Conservation (phyloP, 2,329 filamentous ascomycete genomes). For the Xenoacremonium recifei region DNA sequence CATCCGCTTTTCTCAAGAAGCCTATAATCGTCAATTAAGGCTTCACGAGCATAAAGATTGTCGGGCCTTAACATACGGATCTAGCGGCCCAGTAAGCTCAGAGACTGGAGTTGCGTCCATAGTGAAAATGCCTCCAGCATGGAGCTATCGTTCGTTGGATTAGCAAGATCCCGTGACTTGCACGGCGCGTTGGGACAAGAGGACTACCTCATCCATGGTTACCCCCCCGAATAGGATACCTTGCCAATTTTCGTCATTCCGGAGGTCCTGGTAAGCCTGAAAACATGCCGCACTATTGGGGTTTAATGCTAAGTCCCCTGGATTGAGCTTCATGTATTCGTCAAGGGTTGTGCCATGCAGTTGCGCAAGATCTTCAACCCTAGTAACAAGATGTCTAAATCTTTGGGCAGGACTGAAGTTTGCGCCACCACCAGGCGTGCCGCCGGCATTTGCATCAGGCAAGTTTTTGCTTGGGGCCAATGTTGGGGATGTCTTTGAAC, state of each 20-base stretch:
- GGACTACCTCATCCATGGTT: constrained; percentile 31
- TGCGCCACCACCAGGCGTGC: no score
- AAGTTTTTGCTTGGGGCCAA: no score
- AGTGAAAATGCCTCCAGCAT: constrained; percentile 20
- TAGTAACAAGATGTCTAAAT: constrained; percentile 19
- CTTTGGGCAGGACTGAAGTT: no score
- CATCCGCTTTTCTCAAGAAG: constrained; percentile 13
- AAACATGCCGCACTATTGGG: no score
- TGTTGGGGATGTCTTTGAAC: constrained; percentile 31
- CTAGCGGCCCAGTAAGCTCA: constrained; percentile 19
- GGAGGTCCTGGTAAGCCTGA: constrained; percentile 20
- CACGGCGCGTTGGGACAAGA: neutral
- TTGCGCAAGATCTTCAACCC: constrained; percentile 14
- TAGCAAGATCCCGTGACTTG: neutral
- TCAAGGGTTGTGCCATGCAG: constrained; percentile 10
- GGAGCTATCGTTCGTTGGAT: constrained; percentile 16
- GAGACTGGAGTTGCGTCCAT: constrained; percentile 10
- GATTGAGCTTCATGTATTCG: constrained; percentile 24
- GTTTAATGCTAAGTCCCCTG: no score
- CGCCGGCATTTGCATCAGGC: no score
- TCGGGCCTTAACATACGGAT: constrained; percentile 16
- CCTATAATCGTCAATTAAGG: constrained; percentile 7
- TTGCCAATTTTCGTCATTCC: constrained; percentile 32
- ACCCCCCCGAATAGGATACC: constrained; percentile 24
- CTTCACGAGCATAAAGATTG: neutral